Base-by-base conservation (phyloP, 495 filamentous ascomycete genomes). In the Aspergillus haitiensis region DNA sequence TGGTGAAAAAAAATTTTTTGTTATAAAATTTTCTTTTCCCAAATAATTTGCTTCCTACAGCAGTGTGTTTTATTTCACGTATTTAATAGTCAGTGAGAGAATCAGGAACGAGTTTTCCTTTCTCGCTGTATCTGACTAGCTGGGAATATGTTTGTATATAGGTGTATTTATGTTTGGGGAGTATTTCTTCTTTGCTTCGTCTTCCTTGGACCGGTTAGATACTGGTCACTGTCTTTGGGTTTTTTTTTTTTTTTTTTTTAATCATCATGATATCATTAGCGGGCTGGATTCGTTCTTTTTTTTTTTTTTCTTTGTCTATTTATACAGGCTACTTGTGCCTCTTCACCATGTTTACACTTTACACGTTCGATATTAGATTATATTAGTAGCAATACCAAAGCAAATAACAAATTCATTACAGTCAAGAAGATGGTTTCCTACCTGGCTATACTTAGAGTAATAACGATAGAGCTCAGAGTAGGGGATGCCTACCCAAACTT, bases 191-290 rank as follows among this genome's bases (percentile, higher is more conserved):
- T n/a, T n/a, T 40, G 37, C 37, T n/a, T 40, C n/a, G 1, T n/a
- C 37, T 40, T 4, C 37, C n/a, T 40, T 10, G n/a, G n/a, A 40
- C 37, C 5, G n/a, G 44, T 21, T 18, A 21, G 15, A 47, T 9
- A 47, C 15, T 18, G 27, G 44, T 16, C n/a, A 47, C 16, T 42
- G 3, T 27, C 21, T 3, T 27, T 27, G 21, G 21, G 21, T 27
- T 46, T 27, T 48, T 21, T 50, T 57, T 52, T 8, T 31, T 47
- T n/a, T 27, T 46, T 27, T 48, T 21, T 50, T 57, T 52, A 4
- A 37, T 47, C 15, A 45, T 46, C 52, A 50, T 63, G 60, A 61
- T 72, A 53, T 64, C 60, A 66, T 74, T 71, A 74, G 71, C 71
- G 71, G 60, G 70, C 44, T 61, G 64, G 18, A 58, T 49, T 59